These are phyloP conservation scores for Colletotrichum sp. DNA, from an alignment of 2,329 filamentous ascomycete genomes.

Conservation along the genomic window DNA sequence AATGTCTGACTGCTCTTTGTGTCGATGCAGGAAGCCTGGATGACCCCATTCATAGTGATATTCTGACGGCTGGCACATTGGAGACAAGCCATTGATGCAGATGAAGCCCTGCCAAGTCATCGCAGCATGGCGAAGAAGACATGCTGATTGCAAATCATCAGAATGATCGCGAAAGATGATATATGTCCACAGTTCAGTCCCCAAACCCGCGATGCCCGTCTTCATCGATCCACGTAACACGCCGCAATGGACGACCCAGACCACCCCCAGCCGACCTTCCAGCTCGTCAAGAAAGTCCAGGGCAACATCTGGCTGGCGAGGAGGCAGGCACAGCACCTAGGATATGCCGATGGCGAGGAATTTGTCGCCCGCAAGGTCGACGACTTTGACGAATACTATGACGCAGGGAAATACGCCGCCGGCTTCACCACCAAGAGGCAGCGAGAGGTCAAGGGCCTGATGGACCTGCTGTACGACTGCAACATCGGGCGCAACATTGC, in stretches of 20 bases:
- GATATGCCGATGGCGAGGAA: constrained; percentile 26
- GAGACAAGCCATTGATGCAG: not conserved
- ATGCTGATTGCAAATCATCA: not conserved
- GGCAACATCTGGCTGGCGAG: constrained; percentile 37
- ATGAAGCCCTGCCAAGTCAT: not conserved
- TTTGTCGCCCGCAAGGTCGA: constrained; percentile 36
- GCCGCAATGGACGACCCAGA: not conserved
- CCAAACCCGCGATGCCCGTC: not conserved
- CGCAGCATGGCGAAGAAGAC: not conserved
- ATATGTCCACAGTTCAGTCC: not conserved
- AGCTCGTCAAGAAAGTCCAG: constrained; percentile 32
- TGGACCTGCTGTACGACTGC: constrained; percentile 29
- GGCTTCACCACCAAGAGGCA: constrained; percentile 22
- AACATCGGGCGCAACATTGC: constrained; percentile 33
- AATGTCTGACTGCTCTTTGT: not conserved
- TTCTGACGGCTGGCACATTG: not conserved
- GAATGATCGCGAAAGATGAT: not conserved
- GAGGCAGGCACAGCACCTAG: constrained; percentile 26
- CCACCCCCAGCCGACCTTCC: constrained; percentile 25
- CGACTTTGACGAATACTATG: constrained; percentile 19
- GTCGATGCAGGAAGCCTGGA: not conserved
- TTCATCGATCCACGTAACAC: not conserved
- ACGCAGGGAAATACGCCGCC: not conserved
- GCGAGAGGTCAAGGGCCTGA: constrained; percentile 26
- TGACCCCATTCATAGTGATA: not conserved